A percentile compares a stretch with the other conserved stretches of the same genome.
phyloP scores from a whole-genome alignment of 2,329 filamentous ascomycete genomes.

The Fusarium protoensiforme region DNA sequence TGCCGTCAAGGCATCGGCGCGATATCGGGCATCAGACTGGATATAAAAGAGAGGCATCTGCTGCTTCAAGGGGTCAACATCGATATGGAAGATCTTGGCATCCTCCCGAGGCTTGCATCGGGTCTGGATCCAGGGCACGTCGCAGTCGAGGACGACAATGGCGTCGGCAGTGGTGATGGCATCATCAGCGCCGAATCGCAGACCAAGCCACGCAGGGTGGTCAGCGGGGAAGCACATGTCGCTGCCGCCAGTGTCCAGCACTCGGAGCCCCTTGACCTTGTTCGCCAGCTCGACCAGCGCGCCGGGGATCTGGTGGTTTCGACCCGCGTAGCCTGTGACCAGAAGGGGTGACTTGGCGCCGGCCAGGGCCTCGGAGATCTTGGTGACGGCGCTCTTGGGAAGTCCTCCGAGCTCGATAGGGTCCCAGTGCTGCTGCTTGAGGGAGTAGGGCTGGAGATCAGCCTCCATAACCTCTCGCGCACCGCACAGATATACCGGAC shows the following conservation, averaged over 20 bases:
- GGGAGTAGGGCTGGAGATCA: slow-evolving; percentile 77
- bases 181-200: slow-evolving; percentile 80
- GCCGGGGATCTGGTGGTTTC: slow-evolving; percentile 71
- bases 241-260: slow-evolving; percentile 80
- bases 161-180: slow-evolving; percentile 81
- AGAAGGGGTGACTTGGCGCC: slow-evolving; percentile 74
- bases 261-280: slow-evolving; percentile 73
- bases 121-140: slow-evolving; percentile 94
- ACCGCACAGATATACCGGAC: slow-evolving; percentile 82
- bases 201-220: slow-evolving; percentile 74
- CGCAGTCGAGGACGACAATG: slow-evolving; percentile 87
- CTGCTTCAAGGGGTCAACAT: slow-evolving; percentile 74
- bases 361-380: slow-evolving; percentile 72
- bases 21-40: slow-evolving; percentile 71
- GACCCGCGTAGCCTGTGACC: slow-evolving; percentile 76
- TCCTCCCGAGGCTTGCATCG: slow-evolving; percentile 66
- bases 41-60: slow-evolving; percentile 81
- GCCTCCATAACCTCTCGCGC: slow-evolving; percentile 88
- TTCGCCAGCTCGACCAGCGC: slow-evolving; percentile 76
- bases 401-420: slow-evolving; percentile 74
- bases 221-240: slow-evolving; percentile 85
- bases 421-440: slow-evolving; percentile 78
- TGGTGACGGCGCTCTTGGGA: slow-evolving; percentile 61
- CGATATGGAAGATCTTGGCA: slow-evolving; percentile 71
- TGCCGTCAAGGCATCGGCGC: slow-evolving; percentile 72